These are phyloP conservation scores for Passiflora organensis DNA, from an alignment of 345 rosid species.

Conservation along the genomic window DNA sequence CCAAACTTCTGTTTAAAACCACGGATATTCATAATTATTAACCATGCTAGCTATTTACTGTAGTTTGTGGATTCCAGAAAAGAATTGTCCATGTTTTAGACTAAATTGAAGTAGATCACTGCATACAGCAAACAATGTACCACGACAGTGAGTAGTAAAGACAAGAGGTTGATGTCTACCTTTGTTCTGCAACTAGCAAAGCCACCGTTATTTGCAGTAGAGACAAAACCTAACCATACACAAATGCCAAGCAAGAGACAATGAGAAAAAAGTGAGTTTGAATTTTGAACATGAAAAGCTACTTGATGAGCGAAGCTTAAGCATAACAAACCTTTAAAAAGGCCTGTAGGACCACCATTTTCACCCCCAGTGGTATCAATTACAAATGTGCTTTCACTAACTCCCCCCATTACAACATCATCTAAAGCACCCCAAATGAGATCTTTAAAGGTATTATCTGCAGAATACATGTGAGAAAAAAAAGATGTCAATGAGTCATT, in stretches of 20 bases:
- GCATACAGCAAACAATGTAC: constrained; percentile 1
- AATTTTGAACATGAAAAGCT: neutral
- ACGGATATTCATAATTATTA: no score
- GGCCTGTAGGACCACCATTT: constrained; percentile 61
- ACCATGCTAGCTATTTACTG: no score
- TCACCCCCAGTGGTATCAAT: constrained; percentile 70
- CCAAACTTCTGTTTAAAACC: no score
- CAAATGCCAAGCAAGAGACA: neutral
- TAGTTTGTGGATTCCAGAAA: no score
- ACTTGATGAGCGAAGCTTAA: neutral
- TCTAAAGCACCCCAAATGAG: constrained; percentile 94
- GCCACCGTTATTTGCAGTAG: constrained; percentile 93
- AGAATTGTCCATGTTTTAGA: no score
- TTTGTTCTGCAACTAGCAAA: constrained; percentile 79
- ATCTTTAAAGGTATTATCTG: constrained; percentile 66
- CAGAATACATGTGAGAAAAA: constrained; percentile 9
- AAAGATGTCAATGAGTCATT: neutral
- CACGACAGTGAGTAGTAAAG: constrained; percentile 1
- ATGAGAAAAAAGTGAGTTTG: constrained; percentile 1
- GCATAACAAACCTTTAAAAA: constrained; percentile 60
- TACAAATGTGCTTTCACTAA: constrained; percentile 72
- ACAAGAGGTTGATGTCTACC: constrained; percentile 36
- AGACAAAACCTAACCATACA: constrained; percentile 56
- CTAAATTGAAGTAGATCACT: no score
- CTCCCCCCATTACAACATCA: constrained; percentile 98